Conservation (phyloP, 176 grass and related monocot species). For the Zoysia japonica region DNA sequence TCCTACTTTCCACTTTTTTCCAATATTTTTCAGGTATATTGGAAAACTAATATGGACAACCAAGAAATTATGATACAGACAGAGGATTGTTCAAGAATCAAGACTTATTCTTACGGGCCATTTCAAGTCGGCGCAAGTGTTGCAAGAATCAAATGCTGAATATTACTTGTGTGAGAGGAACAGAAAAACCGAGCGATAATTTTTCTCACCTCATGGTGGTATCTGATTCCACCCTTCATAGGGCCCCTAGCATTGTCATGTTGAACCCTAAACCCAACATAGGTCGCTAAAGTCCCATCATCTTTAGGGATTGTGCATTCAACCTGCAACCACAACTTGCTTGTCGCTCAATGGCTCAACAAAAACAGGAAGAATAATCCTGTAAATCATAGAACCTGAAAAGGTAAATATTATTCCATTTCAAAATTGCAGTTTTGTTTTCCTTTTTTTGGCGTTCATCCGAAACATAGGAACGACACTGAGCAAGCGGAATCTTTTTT, state of each 20-base stretch:
- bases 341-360: slow-evolving; percentile 25
- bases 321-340: slow-evolving; percentile 61
- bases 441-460: no score
- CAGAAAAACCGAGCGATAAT: slow-evolving; percentile 24
- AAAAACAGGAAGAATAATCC: not conserved
- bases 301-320: slow-evolving; percentile 89
- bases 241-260: slow-evolving; percentile 95
- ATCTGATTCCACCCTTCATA: slow-evolving; percentile 96
- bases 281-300: slow-evolving; percentile 81
- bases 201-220: slow-evolving; percentile 77
- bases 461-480: no score
- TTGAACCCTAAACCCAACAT: slow-evolving; percentile 81
- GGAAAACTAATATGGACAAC: not conserved
- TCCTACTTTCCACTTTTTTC: not conserved
- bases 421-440: no score
- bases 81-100: not conserved
- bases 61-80: not conserved
- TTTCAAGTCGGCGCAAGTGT: slow-evolving; percentile 27
- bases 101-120: slow-evolving; percentile 25
- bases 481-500: not conserved
- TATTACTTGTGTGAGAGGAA: slow-evolving; percentile 19
- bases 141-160: slow-evolving; percentile 37
- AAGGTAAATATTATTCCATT: no score
- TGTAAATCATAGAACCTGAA: no score
- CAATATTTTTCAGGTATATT: slow-evolving; percentile 8